phyloP scores from a whole-genome alignment of 106 monocot genomes.

The Apostasia ramifera region DNA sequence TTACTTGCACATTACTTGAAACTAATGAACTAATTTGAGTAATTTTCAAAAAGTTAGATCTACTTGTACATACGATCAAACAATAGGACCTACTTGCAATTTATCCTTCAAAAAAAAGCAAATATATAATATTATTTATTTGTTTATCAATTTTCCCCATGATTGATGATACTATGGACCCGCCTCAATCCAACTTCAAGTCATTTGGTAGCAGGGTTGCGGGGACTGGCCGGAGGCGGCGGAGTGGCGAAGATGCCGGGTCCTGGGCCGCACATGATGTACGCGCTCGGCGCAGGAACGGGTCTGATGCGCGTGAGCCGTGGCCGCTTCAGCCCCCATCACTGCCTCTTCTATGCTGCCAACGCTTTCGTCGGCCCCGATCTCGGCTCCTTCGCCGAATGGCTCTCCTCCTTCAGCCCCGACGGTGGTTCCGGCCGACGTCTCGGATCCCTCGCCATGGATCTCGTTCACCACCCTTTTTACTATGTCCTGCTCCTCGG shows the following conservation, averaged over 20 bases:
- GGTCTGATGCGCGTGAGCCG: constrained; percentile 46
- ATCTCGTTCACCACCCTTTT: constrained; percentile 61
- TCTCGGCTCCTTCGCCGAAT: constrained; percentile 76
- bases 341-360: constrained; percentile 74
- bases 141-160: too few species aligned
- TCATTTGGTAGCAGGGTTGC: too few species aligned
- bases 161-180: too few species aligned
- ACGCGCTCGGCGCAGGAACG: constrained; percentile 52
- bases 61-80: too few species aligned
- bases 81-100: too few species aligned
- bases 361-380: constrained; percentile 94
- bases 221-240: background rate
- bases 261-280: constrained; percentile 75
- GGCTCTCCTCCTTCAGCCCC: constrained; percentile 35
- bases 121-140: too few species aligned
- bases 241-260: constrained; percentile 53
- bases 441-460: constrained; percentile 44
- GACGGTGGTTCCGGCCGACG: constrained; percentile 11
- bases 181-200: too few species aligned
- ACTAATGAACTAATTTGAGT: too few species aligned
- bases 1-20: too few species aligned
- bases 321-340: constrained; percentile 72
- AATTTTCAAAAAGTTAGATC: too few species aligned
- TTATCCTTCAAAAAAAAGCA: too few species aligned
- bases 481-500: constrained; percentile 72